Base-by-base conservation (phyloP, 345 rosid species). In the Dipteronia dyeriana region DNA sequence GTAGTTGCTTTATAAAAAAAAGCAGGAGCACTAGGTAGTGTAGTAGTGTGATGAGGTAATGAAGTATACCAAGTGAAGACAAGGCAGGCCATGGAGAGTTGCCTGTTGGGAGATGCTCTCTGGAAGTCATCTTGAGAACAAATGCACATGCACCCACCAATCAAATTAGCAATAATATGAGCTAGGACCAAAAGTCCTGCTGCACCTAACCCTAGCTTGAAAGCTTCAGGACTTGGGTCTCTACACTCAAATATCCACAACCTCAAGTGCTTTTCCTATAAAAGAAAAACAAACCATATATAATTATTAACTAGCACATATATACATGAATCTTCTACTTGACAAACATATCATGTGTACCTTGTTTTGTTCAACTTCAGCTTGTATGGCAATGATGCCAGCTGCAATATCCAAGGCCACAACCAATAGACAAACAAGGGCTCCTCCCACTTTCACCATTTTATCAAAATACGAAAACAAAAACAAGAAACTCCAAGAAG, bases 371-470 rank as follows among this genome's bases (percentile, higher is more conserved):
- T 91, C 85, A 22, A 86, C 89, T 84, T 95, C 98, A 14, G 97
- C 99, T 86, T 95, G 93, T 85, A 95, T 89, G 79, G 84, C 96
- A n/a, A 95, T 89, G 68, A 95, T 80, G 31, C 96, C 99, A 56
- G 97, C 99, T 10, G 73, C 92, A 29, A 93, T 81, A 82, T 95
- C 99, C 83, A 95, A 83, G 63, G 82, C 92, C 19, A 95, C 91
- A 29, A 95, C 85, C 85, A 95, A 31, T 53, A 95, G 84, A 82
- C 98, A 95, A 83, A 89, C 86, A 34, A 95, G 75, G 78, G 89
- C 75, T 31, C 96, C 96, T 66, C 83, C 89, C 0, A 87, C 64
- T 77, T 83, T 93, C n/a, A 80, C 76, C 99, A 93, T 93, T 70
- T 70, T 73, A 8, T 51, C 73, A 54, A 3, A 38, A 56, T 79